These are phyloP conservation scores for Metahyphopichia silvanorum DNA, from an alignment of 805 yeast genomes.

Conservation along the genomic window DNA sequence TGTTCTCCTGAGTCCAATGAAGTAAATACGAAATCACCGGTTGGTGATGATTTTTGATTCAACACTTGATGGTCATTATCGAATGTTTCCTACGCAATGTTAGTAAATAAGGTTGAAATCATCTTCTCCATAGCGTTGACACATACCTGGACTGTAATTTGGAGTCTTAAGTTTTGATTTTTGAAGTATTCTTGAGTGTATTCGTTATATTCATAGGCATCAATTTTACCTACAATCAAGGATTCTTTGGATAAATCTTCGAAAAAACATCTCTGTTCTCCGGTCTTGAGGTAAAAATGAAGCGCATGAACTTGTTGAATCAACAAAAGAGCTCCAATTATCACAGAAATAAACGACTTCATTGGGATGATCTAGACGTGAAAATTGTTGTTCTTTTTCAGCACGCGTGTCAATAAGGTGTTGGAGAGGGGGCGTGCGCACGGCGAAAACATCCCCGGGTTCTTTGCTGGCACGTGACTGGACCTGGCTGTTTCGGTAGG, in stretches of 20 bases:
- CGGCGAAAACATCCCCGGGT: too few relatives aligned
- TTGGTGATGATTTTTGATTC: constrained; percentile 56
- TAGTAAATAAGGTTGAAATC: constrained; percentile 2
- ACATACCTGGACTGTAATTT: constrained; percentile 64
- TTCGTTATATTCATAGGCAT: constrained; percentile 60
- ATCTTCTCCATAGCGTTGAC: neutral
- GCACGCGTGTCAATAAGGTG: too few relatives aligned
- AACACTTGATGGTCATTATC: constrained; percentile 80
- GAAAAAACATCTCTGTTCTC: constrained; percentile 75
- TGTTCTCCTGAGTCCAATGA: constrained; percentile 86
- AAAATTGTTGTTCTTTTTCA: too few relatives aligned
- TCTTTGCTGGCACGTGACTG: too few relatives aligned
- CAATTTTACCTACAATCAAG: constrained; percentile 74
- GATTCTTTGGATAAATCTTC: constrained; percentile 77
- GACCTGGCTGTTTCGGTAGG: too few relatives aligned
- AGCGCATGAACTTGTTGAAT: constrained; percentile 40
- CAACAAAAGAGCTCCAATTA: constrained; percentile 6
- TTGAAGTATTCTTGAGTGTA: constrained; percentile 45
- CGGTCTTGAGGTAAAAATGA: constrained; percentile 78
- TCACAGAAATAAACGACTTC: constrained; percentile 2
- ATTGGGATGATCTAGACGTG: too few relatives aligned
- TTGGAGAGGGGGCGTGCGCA: too few relatives aligned
- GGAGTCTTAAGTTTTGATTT: constrained; percentile 56
- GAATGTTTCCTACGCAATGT: constrained; percentile 46
- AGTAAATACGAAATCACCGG: constrained; percentile 74